Evolutionary conservation across 768 basidiomycete genomes (phyloP), one percentile per base, ranked within the genome.

Genomic region (Tulasnella sp.): DNA sequence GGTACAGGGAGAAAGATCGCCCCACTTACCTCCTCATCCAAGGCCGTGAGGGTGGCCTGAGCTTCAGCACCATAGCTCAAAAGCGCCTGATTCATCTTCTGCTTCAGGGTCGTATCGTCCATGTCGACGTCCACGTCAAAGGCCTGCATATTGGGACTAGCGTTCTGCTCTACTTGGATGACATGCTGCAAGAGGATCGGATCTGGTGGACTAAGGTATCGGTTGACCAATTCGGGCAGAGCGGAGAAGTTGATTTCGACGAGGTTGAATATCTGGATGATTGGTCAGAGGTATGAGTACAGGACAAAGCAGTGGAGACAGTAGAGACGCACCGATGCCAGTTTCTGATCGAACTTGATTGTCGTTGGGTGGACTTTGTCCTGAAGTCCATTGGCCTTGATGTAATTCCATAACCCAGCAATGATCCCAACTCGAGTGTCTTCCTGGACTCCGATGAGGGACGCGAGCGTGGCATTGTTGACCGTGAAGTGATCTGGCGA

Each of bases 21-120:
- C n/a, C n/a, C n/a, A n/a, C 72, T n/a, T 44, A 92, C 93, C 77
- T 97, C 91, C 51, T 96, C 92, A 66, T 96, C 94, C 19, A 95
- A 72, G 67, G 82, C 85, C 15, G 76, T 67, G 19, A 95, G 73
- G 51, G 80, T 79, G 62, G 81, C 80, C 3, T 77, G 72, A 51
- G 83, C 84, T 61, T 89, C 88, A 53, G 86, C 84, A 64, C 78
- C 84, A 58, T 85, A 75, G 50, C 79, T 77, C 10, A 85, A 73
- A 49, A 86, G 78, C n/a, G 84, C 81, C 0, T 79, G 72, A 38
- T 72, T 71, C 84, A 91, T 88, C 52, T 84, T 80, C 58, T 73
- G 78, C 72, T 93, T 94, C 45, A 86, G 68, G 7, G 72, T 70
- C 2, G 80, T 74, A 68, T 96, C 93, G 66, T 96, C 93, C 70